Base-by-base conservation (phyloP, 2,329 filamentous ascomycete species). In the Anthostomella pinea region DNA sequence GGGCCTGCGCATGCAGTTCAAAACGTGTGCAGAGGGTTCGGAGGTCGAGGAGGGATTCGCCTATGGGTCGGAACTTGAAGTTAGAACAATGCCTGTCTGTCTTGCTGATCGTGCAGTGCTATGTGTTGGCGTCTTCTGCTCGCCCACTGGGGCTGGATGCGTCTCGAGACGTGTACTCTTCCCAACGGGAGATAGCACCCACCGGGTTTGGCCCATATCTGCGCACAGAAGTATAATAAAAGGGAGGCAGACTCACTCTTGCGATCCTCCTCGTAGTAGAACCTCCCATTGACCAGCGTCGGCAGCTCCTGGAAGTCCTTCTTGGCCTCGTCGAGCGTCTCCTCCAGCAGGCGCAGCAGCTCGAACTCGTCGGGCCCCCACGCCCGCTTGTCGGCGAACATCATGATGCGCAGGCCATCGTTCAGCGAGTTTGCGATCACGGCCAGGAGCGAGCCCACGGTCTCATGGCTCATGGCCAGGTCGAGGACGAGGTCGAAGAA, bases 301-400 rank as follows among this genome's bases (percentile, higher is more conserved):
- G 69, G 68, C 40, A 81, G 63, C 51, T 75, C 69, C 60, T 80
- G 76, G 46, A 79, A 81, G 59, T 81, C 76, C 56, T 68, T 70
- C 59, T 73, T 76, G 38, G 77, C 77, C 48, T 78, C 74, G 53
- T 79, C 73, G 33, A 81, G 65, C n/a, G 69, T 65, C 22, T 67
- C 63, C 49, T 78, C 70, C 35, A 81, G 64, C 31, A 73, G 69
- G 38, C 68, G 71, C 39, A 73, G 57, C 62, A 80, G 77, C 53
- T 79, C 75, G 53, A 76, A 71, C 62, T 80, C 76, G 64, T 79
- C 75, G 15, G 66, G 62, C 0, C 70, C 73, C 77, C 77, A 80
- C 43, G 72, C 69, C 28, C 68, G 67, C 60, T 78, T 79, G 58
- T 80, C 76, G 50, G 75, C 69, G 48, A 75, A 68, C 60, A 66